Evolutionary conservation across 148 eudicot species (phyloP).

Genomic region (Selenicereus undatus): DNA sequence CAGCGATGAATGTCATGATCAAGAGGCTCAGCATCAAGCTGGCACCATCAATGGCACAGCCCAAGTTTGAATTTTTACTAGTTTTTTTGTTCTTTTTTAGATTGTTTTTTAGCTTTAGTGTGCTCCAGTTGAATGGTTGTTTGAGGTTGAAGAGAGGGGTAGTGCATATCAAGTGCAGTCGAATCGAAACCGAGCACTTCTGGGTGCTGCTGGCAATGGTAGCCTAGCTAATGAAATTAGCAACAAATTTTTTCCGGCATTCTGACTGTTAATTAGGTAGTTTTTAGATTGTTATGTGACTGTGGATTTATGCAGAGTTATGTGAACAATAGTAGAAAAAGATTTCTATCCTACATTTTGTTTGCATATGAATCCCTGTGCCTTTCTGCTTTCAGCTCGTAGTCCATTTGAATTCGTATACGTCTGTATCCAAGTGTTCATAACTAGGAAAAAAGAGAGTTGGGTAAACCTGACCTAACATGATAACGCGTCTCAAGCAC

Average conservation of each 20-base stretch:
- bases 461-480: no score
- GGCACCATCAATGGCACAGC: constrained; percentile 20
- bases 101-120: background rate
- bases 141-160: no score
- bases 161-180: no score
- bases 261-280: background rate
- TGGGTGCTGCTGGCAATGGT: background rate
- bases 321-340: background rate
- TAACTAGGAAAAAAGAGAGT: no score
- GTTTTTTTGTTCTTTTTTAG: background rate
- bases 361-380: no score
- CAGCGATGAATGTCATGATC: constrained; percentile 30
- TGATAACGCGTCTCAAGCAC: no score
- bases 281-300: background rate
- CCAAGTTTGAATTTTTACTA: constrained; percentile 29
- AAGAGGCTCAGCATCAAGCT: constrained; percentile 1
- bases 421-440: no score
- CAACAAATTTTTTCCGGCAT: background rate
- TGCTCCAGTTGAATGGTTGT: background rate
- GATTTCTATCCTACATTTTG: background rate
- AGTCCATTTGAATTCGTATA: no score
- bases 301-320: background rate
- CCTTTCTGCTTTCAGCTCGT: no score
- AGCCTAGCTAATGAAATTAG: background rate
- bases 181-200: no score